Evolutionary conservation across 169 alveolate genomes (phyloP).

Genomic region (Theileria annulata): DNA sequence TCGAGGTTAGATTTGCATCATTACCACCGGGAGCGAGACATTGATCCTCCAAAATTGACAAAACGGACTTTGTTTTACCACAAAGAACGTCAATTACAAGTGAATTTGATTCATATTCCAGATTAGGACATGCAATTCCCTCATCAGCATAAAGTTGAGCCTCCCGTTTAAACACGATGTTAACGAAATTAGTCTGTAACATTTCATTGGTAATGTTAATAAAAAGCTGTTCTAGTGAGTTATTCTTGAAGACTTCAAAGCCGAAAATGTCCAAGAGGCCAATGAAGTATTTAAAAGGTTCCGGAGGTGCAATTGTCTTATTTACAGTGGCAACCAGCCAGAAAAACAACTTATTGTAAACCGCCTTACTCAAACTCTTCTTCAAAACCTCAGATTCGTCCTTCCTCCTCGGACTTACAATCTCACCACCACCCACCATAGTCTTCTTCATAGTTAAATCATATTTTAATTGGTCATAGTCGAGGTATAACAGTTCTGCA

Average conservation of each 20-base stretch:
- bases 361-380: constrained; percentile 89
- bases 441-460: constrained; percentile 82
- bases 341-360: constrained; percentile 93
- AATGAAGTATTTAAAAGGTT: constrained; percentile 83
- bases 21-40: constrained; percentile 90
- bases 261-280: constrained; percentile 97
- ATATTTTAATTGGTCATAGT: constrained; percentile 71
- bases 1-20: constrained; percentile 84
- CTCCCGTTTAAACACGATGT: constrained; percentile 93
- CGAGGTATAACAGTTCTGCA: constrained; percentile 80
- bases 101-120: constrained; percentile 80
- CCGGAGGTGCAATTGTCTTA: constrained; percentile 86
- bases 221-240: constrained; percentile 93
- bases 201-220: constrained; percentile 95
- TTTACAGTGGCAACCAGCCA: constrained; percentile 94
- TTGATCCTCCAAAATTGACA: constrained; percentile 86
- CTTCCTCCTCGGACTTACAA: constrained; percentile 84
- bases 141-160: constrained; percentile 80
- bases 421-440: constrained; percentile 79
- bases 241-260: constrained; percentile 92
- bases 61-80: constrained; percentile 75
- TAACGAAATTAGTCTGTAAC: constrained; percentile 91
- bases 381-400: constrained; percentile 84
- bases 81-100: constrained; percentile 69
- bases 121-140: constrained; percentile 83